phyloP scores from a whole-genome alignment of 805 yeast genomes.

The Hyphopichia homilentoma region DNA sequence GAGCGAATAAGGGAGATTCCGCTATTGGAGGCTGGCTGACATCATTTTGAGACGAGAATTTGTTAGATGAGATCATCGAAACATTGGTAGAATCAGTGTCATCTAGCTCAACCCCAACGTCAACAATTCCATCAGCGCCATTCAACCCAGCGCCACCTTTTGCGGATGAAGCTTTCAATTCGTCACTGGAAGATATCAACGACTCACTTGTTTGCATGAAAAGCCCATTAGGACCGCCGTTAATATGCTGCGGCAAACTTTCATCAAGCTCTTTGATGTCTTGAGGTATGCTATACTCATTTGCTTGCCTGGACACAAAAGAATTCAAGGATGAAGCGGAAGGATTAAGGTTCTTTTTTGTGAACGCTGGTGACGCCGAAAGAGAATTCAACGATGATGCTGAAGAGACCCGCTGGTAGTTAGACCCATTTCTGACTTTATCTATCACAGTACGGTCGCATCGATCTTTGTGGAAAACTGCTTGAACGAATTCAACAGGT shows the following conservation, averaged over 20 bases:
- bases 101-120: not conserved
- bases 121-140: slow-evolving; percentile 2
- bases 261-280: slow-evolving; percentile 1
- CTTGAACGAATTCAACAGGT: slow-evolving; percentile 11
- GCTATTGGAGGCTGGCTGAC: too few relatives aligned
- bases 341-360: not conserved
- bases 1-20: too few relatives aligned
- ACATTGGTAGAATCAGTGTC: slow-evolving; percentile 7
- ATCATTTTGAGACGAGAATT: slow-evolving; percentile 1
- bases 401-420: not conserved
- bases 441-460: slow-evolving; percentile 29
- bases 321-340: too few relatives aligned
- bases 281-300: slow-evolving; percentile 1
- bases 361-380: slow-evolving; percentile 1
- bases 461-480: slow-evolving; percentile 31
- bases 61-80: slow-evolving; percentile 4
- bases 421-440: slow-evolving; percentile 4
- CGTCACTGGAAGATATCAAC: too few relatives aligned
- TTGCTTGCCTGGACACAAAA: too few relatives aligned
- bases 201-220: too few relatives aligned
- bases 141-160: slow-evolving; percentile 4
- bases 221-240: too few relatives aligned
- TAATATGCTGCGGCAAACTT: too few relatives aligned
- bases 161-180: slow-evolving; percentile 1
- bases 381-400: slow-evolving; percentile 3